Conservation (phyloP, 2,329 filamentous ascomycete genomes). For the Chalaropsis ovoidea region DNA sequence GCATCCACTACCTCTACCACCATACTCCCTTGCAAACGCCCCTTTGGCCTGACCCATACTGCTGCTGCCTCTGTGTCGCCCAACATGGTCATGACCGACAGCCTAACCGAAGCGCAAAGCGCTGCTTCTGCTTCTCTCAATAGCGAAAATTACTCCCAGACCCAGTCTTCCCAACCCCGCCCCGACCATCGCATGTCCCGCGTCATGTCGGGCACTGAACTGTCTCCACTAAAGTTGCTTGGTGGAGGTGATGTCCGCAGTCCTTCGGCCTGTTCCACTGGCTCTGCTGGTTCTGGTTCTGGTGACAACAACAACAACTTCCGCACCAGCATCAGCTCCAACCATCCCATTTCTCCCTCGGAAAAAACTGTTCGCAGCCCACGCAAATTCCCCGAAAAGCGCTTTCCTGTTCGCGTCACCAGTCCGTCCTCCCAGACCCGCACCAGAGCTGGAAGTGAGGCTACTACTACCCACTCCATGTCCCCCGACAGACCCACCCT, state of each 20-base stretch:
- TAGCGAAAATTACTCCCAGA: constrained; percentile 18
- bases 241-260: constrained; percentile 30
- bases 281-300: constrained; percentile 27
- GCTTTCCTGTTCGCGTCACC: constrained; percentile 52
- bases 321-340: constrained; percentile 26
- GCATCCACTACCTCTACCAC: constrained; percentile 17
- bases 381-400: constrained; percentile 44
- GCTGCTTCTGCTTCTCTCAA: constrained; percentile 1
- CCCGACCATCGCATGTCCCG: constrained; percentile 36
- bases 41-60: constrained; percentile 17
- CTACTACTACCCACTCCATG: constrained; percentile 20
- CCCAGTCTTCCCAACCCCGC: constrained; percentile 18
- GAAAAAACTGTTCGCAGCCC: constrained; percentile 37
- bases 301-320: constrained; percentile 23
- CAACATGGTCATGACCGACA: constrained; percentile 22
- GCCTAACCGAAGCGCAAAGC: constrained; percentile 19
- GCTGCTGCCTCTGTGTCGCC: constrained; percentile 4
- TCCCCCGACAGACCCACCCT: constrained; percentile 31
- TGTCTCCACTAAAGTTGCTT: constrained; percentile 50
- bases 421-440: constrained; percentile 25
- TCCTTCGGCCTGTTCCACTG: constrained; percentile 28
- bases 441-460: constrained; percentile 22
- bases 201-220: constrained; percentile 47
- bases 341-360: constrained; percentile 26
- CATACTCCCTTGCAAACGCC: constrained; percentile 22